Evolutionary conservation across 1,139 yeast species (phyloP).

Genomic region (Nakaseomyces bracarensis): DNA sequence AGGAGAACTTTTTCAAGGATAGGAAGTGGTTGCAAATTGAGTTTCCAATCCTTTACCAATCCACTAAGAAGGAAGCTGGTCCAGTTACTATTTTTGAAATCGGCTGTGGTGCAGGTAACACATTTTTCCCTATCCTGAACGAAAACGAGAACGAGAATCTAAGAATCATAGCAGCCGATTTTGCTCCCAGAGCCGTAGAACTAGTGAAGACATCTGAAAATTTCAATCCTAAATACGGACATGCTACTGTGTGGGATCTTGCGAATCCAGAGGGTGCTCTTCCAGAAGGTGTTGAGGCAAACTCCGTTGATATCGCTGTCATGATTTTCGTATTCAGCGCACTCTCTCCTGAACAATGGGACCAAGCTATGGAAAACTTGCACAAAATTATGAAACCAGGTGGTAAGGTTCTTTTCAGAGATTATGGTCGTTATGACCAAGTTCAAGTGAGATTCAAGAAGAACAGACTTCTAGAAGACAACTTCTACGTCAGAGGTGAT

Average conservation of each 20-base stretch:
- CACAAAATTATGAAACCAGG: constrained; percentile 78
- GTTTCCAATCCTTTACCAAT: constrained; percentile 75
- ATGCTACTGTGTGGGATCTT: constrained; percentile 92
- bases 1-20: constrained; percentile 90
- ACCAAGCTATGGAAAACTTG: constrained; percentile 63
- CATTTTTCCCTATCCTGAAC: constrained; percentile 78
- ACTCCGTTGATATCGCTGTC: constrained; percentile 82
- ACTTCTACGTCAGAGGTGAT: constrained; percentile 93
- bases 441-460: constrained; percentile 93
- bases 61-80: constrained; percentile 64
- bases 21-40: constrained; percentile 94
- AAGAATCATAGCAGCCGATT: constrained; percentile 79
- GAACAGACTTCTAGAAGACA: constrained; percentile 78
- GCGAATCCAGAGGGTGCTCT: constrained; percentile 64
- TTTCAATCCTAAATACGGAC: constrained; percentile 58
- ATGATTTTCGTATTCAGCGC: constrained; percentile 95
- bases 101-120: constrained; percentile 99
- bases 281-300: constrained; percentile 78
- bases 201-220: constrained; percentile 58
- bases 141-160: constrained; percentile 76
- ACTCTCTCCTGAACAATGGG: constrained; percentile 87
- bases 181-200: constrained; percentile 83
- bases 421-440: constrained; percentile 90
- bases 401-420: constrained; percentile 82
- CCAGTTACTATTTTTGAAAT: constrained; percentile 73